These are phyloP conservation scores for Carex scoparia DNA, from an alignment of 176 grass and related monocot genomes.

Conservation along the genomic window DNA sequence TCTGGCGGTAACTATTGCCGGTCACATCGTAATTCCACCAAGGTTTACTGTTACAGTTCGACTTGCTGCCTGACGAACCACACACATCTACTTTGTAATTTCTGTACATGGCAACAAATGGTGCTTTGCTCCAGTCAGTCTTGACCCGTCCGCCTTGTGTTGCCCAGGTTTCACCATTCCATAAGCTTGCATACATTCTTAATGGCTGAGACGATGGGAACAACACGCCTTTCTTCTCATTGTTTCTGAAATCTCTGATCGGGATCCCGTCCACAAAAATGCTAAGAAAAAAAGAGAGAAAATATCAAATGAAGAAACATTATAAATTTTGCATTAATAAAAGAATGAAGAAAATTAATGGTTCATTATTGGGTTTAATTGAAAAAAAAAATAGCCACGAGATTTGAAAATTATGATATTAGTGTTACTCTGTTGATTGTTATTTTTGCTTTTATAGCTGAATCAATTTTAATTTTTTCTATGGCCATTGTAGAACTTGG, in stretches of 20 bases:
- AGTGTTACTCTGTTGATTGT: neutral
- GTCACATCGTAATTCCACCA: slow-evolving; percentile 73
- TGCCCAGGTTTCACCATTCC: slow-evolving; percentile 77
- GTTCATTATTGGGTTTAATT: neutral
- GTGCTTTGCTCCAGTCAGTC: slow-evolving; percentile 57
- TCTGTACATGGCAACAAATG: slow-evolving; percentile 61
- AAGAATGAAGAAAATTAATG: neutral
- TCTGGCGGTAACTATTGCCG: slow-evolving; percentile 34
- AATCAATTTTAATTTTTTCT: neutral
- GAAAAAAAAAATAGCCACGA: neutral
- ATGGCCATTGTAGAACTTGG: neutral
- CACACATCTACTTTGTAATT: slow-evolving; percentile 44
- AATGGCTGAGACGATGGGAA: slow-evolving; percentile 69
- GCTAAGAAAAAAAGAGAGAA: slow-evolving; percentile 21
- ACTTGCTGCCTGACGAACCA: neutral
- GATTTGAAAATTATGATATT: neutral
- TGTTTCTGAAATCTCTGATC: slow-evolving; percentile 72
- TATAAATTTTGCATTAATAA: neutral
- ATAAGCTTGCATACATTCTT: slow-evolving; percentile 63
- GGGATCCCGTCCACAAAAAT: slow-evolving; percentile 55
- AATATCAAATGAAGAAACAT: neutral
- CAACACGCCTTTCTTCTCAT: slow-evolving; percentile 45
- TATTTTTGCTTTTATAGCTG: no score
- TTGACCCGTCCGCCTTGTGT: slow-evolving; percentile 66
- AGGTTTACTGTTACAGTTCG: slow-evolving; percentile 24